phyloP scores from a whole-genome alignment of 2,329 filamentous ascomycete species.

The Alternaria solani region DNA sequence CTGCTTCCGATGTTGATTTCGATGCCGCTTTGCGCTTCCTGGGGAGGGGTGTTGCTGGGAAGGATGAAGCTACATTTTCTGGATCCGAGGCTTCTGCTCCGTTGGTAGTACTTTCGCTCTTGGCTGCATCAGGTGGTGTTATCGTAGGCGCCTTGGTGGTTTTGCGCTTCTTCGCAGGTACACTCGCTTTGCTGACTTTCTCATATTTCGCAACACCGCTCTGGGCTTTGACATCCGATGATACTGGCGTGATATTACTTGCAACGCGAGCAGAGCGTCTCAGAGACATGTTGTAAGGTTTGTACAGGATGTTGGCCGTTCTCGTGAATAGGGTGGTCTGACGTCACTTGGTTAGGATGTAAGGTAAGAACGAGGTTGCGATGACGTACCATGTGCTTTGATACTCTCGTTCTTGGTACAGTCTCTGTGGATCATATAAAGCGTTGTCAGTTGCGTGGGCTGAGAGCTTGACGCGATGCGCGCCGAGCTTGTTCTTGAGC shows the following conservation, averaged over 20 bases:
- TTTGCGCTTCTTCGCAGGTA: constrained; percentile 39
- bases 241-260: constrained; percentile 32
- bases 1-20: neutral
- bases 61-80: constrained; percentile 22
- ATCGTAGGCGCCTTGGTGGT: constrained; percentile 14
- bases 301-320: neutral
- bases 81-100: constrained; percentile 5
- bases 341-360: constrained; percentile 28
- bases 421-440: constrained; percentile 12
- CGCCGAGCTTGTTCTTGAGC: constrained; percentile 16
- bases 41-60: constrained; percentile 43
- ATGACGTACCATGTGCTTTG: constrained; percentile 13
- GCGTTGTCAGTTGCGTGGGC: neutral
- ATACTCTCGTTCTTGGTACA: neutral
- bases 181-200: constrained; percentile 18
- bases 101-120: constrained; percentile 2
- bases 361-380: constrained; percentile 57
- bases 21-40: constrained; percentile 36
- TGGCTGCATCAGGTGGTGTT: constrained; percentile 3
- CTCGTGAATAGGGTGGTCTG: constrained; percentile 18
- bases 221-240: constrained; percentile 23
- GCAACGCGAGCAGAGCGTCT: constrained; percentile 61
- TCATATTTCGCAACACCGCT: constrained; percentile 20
- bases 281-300: constrained; percentile 56
- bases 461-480: constrained; percentile 27